These are phyloP conservation scores for Berkeleyomyces basicola DNA, from an alignment of 2,329 filamentous ascomycete genomes.

Conservation along the genomic window DNA sequence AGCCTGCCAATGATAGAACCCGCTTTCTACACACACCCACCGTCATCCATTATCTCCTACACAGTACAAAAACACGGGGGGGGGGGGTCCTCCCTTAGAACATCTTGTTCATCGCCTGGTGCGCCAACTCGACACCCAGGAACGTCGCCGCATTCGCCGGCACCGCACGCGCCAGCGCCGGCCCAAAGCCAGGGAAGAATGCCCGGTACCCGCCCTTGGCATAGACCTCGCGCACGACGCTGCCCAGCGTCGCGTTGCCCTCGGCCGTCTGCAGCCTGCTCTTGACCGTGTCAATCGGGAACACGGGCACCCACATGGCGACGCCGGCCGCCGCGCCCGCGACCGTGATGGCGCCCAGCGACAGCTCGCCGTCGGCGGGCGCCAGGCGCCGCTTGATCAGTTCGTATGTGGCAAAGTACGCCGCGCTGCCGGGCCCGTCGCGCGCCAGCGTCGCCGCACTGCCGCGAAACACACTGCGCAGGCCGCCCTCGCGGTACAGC, in stretches of 20 bases:
- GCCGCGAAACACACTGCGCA: slow-evolving; percentile 85
- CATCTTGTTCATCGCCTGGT: slow-evolving; percentile 64
- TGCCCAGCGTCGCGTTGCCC: slow-evolving; percentile 62
- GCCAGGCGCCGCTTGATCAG: slow-evolving; percentile 79
- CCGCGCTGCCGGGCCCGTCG: slow-evolving; percentile 82
- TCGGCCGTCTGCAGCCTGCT: slow-evolving; percentile 81
- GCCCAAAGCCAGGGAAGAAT: slow-evolving; percentile 94
- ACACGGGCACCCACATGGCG: slow-evolving; percentile 98
- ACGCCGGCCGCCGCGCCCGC: slow-evolving; percentile 85
- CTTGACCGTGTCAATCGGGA: slow-evolving; percentile 96
- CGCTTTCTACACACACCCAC: neutral
- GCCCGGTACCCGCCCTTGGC: slow-evolving; percentile 67
- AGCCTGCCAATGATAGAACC: neutral
- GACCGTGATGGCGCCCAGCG: slow-evolving; percentile 63
- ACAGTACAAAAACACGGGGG: too few species aligned
- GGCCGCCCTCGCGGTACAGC: slow-evolving; percentile 77
- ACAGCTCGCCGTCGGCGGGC: slow-evolving; percentile 71
- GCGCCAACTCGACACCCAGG: slow-evolving; percentile 66
- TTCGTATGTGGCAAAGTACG: slow-evolving; percentile 96
- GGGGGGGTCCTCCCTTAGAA: slow-evolving; percentile 38
- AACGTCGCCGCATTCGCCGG: slow-evolving; percentile 96
- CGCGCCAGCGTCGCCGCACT: slow-evolving; percentile 79
- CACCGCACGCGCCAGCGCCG: slow-evolving; percentile 79
- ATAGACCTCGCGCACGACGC: slow-evolving; percentile 72
- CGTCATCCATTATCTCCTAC: neutral